Evolutionary conservation across 1,284 basidiomycete species (phyloP).

Genomic region (Sanghuangporus sanghuang): DNA sequence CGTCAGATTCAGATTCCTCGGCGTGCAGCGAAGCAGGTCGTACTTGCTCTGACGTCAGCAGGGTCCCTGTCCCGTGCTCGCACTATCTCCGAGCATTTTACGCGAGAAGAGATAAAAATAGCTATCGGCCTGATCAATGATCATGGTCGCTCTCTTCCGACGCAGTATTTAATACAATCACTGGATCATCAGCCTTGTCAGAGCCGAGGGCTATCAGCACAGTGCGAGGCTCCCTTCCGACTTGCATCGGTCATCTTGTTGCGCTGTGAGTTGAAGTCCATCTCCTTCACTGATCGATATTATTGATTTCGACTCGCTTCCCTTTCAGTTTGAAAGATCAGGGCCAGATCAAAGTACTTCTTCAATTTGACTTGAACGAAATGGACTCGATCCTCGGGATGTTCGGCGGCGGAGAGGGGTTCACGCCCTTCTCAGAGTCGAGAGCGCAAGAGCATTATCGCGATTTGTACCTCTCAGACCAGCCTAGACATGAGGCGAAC

Average conservation of each 20-base stretch:
- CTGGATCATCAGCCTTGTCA: background rate
- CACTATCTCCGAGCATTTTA: background rate
- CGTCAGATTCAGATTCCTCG: too few species aligned
- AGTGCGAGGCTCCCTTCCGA: background rate
- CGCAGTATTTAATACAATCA: background rate
- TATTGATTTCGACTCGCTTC: background rate
- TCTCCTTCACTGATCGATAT: background rate
- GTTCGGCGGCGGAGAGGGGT: conserved; percentile 1
- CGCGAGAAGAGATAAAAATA: background rate
- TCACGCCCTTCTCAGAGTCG: conserved; percentile 13
- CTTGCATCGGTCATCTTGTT: background rate
- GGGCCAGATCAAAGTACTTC: background rate
- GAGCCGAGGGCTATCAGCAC: background rate
- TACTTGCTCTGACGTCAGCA: too few species aligned
- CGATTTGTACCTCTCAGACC: conserved; percentile 19
- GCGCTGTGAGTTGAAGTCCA: background rate
- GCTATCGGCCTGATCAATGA: background rate
- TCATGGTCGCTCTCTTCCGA: background rate
- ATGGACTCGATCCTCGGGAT: conserved; percentile 9
- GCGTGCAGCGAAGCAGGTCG: too few species aligned
- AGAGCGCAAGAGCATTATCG: conserved; percentile 19
- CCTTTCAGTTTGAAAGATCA: background rate
- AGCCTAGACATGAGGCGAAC: conserved; percentile 21
- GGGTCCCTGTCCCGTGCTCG: too few species aligned
- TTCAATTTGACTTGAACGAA: background rate